Base-by-base conservation (phyloP, 345 rosid species). In the Chamaenerion angustifolium region DNA sequence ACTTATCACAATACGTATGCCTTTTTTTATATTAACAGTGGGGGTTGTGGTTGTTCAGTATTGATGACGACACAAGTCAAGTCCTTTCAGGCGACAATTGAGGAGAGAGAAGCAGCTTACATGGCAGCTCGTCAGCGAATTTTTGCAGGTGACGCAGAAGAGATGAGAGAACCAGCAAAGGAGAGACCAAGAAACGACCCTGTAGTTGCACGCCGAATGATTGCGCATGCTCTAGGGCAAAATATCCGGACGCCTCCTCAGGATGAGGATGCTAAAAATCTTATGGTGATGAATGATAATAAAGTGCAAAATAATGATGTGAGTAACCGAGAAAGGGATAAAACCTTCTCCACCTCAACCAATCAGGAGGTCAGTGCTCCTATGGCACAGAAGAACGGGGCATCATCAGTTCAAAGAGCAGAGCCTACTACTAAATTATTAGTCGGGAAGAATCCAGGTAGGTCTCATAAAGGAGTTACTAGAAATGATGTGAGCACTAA, bases 171-270 rank as follows among this genome's bases (percentile, higher is more conserved):
- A 58, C 61, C 78, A 4, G 50, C 61, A 8, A 57, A 45, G 59
- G 69, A 64, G 51, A 79, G 69, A 69, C 79, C 79, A 49, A 55
- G 65, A 15, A 59, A 43, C 18, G 66, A 62, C 41, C 85, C 82
- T 51, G 71, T 68, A 35, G 89, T 68, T 61, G 89, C 89, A 50
- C 82, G 71, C 44, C 64, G 89, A 48, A 81, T 81, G 89, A 81
- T 81, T 53, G 82, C 89, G 44, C 89, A 78, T 70, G 89, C 89
- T 45, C 65, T 81, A 64, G 89, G 89, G 52, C 71, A 72, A 62
- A 78, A 59, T 54, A 16, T 71, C 7, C 61, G 45, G 35, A 35
- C 37, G 37, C 25, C 55, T 40, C 25, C 55, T 40, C 0, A 25
- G 13, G 35, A 45, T 19, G 65, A 59, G 43, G 64, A 57, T 42